These are phyloP conservation scores for Colletotrichum sp. DNA, from an alignment of 2,329 filamentous ascomycete species.

Conservation along the genomic window DNA sequence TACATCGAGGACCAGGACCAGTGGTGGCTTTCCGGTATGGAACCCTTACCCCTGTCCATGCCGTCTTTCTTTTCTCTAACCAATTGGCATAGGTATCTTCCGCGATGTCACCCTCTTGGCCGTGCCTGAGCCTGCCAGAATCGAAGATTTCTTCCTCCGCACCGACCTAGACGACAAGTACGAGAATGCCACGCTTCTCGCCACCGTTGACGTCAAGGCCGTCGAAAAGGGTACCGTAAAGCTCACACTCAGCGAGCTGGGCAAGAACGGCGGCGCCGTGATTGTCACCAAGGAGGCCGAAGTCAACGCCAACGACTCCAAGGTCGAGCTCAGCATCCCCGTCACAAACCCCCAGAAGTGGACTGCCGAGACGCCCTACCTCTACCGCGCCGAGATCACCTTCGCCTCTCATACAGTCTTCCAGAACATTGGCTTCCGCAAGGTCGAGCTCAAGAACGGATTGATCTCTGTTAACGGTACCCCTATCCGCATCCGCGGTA, in stretches of 20 bases:
- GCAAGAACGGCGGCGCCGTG: slow-evolving; percentile 36
- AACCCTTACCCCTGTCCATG: not conserved
- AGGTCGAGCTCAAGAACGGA: slow-evolving; percentile 65
- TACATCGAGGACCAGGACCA: slow-evolving; percentile 76
- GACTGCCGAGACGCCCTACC: slow-evolving; percentile 70
- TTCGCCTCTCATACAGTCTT: slow-evolving; percentile 45
- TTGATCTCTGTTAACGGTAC: slow-evolving; percentile 68
- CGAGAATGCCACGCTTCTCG: slow-evolving; percentile 53
- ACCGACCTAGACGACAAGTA: slow-evolving; percentile 58
- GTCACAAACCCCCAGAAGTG: slow-evolving; percentile 65
- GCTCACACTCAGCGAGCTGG: slow-evolving; percentile 47
- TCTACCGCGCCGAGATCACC: slow-evolving; percentile 60
- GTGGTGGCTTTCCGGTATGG: slow-evolving; percentile 68
- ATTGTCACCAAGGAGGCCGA: slow-evolving; percentile 29
- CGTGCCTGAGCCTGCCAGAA: slow-evolving; percentile 53
- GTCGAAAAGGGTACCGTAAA: slow-evolving; percentile 39
- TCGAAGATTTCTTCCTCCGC: slow-evolving; percentile 65
- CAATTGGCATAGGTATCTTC: slow-evolving; percentile 57
- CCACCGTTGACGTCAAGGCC: slow-evolving; percentile 49
- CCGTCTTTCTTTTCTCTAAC: not conserved
- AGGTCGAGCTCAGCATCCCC: slow-evolving; percentile 47
- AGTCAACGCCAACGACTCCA: slow-evolving; percentile 29
- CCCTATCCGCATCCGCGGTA: slow-evolving; percentile 65
- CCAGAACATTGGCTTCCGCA: slow-evolving; percentile 68
- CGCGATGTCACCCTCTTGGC: slow-evolving; percentile 68